These are phyloP conservation scores for Chalaropsis ovoidea DNA, from an alignment of 2,329 filamentous ascomycete genomes.

Conservation along the genomic window DNA sequence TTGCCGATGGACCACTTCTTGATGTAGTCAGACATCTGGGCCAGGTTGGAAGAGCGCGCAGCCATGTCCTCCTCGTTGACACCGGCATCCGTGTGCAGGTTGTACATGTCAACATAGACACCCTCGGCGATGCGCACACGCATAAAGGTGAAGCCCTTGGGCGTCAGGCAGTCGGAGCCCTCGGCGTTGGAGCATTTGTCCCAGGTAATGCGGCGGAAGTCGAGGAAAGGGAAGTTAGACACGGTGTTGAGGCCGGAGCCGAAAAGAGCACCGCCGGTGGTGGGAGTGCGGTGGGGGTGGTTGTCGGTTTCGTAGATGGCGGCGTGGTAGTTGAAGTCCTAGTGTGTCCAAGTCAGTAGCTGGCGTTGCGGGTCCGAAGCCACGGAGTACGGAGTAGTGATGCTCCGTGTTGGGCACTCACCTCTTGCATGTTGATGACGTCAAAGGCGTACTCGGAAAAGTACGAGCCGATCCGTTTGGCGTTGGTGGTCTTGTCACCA, in stretches of 20 bases:
- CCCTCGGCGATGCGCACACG: slow-evolving; percentile 39
- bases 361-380: background rate
- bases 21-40: slow-evolving; percentile 51
- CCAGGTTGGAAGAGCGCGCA: slow-evolving; percentile 49
- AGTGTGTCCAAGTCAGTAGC: slow-evolving; percentile 9
- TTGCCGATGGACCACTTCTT: slow-evolving; percentile 47
- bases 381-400: background rate
- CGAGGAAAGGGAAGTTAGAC: slow-evolving; percentile 47
- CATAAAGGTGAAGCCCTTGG: slow-evolving; percentile 62
- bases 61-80: slow-evolving; percentile 42
- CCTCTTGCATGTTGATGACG: slow-evolving; percentile 56
- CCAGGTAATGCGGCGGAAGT: slow-evolving; percentile 51
- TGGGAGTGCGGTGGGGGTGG: slow-evolving; percentile 51
- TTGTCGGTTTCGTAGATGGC: slow-evolving; percentile 51
- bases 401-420: slow-evolving; percentile 27
- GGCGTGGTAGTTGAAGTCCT: slow-evolving; percentile 58
- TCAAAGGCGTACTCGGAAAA: slow-evolving; percentile 50
- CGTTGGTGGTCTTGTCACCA: slow-evolving; percentile 51
- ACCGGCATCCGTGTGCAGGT: slow-evolving; percentile 57
- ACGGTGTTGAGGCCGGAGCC: slow-evolving; percentile 56
- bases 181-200: slow-evolving; percentile 46
- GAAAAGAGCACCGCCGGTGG: slow-evolving; percentile 53
- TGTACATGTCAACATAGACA: slow-evolving; percentile 55
- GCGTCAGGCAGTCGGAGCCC: slow-evolving; percentile 52
- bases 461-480: slow-evolving; percentile 45